Conservation (phyloP, 225 moss, liverwort and hornwort species). For the Pseudoscleropodium purum region DNA sequence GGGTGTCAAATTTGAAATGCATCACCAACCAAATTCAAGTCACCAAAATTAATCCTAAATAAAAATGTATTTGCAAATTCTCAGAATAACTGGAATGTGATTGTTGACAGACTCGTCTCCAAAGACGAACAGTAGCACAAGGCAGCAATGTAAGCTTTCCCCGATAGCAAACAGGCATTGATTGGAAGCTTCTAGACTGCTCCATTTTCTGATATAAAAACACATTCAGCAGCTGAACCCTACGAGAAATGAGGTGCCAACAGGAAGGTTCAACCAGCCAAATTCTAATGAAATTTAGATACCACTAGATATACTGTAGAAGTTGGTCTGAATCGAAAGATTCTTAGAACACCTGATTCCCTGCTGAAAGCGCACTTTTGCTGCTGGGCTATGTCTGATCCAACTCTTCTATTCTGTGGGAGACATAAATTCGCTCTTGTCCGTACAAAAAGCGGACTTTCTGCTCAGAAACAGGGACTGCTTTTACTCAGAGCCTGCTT, state of each 20-base stretch:
- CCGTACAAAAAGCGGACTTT: background rate
- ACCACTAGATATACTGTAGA: background rate
- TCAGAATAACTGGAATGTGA: background rate
- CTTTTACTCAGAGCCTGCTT: background rate
- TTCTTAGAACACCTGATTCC: background rate
- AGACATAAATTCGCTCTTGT: background rate
- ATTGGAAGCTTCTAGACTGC: background rate
- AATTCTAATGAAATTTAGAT: background rate
- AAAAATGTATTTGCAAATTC: background rate
- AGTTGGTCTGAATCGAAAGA: background rate
- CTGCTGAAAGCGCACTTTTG: background rate
- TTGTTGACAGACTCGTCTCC: background rate
- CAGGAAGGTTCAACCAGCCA: background rate
- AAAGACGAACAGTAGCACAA: background rate
- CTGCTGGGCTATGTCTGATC: background rate
- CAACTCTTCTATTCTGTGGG: background rate
- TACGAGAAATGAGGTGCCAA: background rate
- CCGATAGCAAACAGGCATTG: background rate
- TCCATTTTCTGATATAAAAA: slow-evolving; percentile 3
- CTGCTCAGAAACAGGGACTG: background rate
- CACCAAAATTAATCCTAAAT: background rate
- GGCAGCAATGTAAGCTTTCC: background rate
- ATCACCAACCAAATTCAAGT: background rate
- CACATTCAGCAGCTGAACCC: slow-evolving; percentile 1
- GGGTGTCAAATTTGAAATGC: background rate